Evolutionary conservation across 768 basidiomycete species (phyloP).

Genomic region (Rhodotorula babjevae): DNA sequence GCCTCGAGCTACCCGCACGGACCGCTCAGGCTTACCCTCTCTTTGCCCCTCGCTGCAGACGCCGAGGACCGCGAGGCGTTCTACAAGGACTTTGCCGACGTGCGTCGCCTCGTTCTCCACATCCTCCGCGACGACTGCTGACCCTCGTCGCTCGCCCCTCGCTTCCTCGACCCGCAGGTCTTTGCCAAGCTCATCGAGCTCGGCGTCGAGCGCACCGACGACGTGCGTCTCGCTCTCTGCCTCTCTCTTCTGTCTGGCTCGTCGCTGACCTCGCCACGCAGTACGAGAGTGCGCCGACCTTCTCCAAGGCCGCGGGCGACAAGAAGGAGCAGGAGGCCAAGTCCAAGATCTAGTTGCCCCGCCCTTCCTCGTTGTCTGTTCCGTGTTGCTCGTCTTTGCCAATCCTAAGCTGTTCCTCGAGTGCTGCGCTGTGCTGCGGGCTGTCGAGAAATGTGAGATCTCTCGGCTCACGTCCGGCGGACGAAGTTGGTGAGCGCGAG

Average conservation of each 20-base stretch:
- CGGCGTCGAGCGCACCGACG: conserved; percentile 55
- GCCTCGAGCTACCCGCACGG: background rate
- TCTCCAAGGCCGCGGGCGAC: conserved; percentile 21
- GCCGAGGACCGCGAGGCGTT: conserved; percentile 67
- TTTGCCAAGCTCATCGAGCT: conserved; percentile 80
- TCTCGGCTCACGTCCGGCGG: too few species aligned
- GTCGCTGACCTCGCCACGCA: background rate
- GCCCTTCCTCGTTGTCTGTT: too few species aligned
- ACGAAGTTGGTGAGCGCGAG: background rate
- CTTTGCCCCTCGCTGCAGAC: background rate
- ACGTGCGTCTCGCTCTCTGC: background rate
- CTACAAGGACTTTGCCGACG: conserved; percentile 77
- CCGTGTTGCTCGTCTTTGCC: background rate
- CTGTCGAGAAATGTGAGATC: background rate
- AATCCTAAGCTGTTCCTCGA: too few species aligned
- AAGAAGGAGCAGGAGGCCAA: conserved; percentile 31
- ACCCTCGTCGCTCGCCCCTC: too few species aligned
- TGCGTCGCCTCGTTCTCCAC: background rate
- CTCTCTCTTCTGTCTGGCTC: background rate
- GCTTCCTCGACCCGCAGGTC: conserved; percentile 55
- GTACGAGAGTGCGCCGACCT: conserved; percentile 27
- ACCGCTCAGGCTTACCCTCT: background rate
- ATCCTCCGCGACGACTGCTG: too few species aligned
- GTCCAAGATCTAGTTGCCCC: background rate
- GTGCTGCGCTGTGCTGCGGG: background rate